Evolutionary conservation across 768 basidiomycete species (phyloP).

Genomic region (Boletus sensibilis): DNA sequence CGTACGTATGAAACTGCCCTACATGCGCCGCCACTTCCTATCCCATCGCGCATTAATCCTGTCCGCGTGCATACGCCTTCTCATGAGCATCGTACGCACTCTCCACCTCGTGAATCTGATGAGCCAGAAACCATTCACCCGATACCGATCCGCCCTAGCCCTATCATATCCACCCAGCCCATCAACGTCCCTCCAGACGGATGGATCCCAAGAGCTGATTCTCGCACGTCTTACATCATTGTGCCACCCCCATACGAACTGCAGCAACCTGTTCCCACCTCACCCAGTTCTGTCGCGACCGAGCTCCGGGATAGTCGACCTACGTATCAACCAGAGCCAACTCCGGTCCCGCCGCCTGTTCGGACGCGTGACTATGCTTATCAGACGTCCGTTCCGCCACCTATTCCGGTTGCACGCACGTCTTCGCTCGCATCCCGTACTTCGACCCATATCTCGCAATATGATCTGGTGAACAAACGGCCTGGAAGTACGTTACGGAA

Average conservation of each 20-base stretch:
- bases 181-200: conserved; percentile 19
- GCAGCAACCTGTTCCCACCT: conserved; percentile 11
- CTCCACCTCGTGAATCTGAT: conserved; percentile 4
- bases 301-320: conserved; percentile 16
- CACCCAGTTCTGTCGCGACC: conserved; percentile 13
- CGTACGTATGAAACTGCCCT: conserved; percentile 18
- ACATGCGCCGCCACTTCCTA: conserved; percentile 21
- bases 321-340: conserved; percentile 7
- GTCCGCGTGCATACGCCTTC: conserved; percentile 21
- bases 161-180: conserved; percentile 8
- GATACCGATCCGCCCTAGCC: conserved; percentile 26
- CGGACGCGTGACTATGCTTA: conserved; percentile 34
- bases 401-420: conserved; percentile 13
- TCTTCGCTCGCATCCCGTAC: conserved; percentile 27
- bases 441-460: conserved; percentile 33
- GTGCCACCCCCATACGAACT: conserved; percentile 25
- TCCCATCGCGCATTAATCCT: conserved; percentile 20
- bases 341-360: conserved; percentile 23
- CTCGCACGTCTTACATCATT: conserved; percentile 23
- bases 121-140: conserved; percentile 31
- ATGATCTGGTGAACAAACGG: conserved; percentile 30
- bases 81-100: conserved; percentile 12
- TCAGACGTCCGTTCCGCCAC: conserved; percentile 11
- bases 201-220: conserved; percentile 32
- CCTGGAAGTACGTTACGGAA: conserved; percentile 27